These are phyloP conservation scores for Hypoxylon sp. DNA, from an alignment of 2,329 filamentous ascomycete genomes.

Conservation along the genomic window DNA sequence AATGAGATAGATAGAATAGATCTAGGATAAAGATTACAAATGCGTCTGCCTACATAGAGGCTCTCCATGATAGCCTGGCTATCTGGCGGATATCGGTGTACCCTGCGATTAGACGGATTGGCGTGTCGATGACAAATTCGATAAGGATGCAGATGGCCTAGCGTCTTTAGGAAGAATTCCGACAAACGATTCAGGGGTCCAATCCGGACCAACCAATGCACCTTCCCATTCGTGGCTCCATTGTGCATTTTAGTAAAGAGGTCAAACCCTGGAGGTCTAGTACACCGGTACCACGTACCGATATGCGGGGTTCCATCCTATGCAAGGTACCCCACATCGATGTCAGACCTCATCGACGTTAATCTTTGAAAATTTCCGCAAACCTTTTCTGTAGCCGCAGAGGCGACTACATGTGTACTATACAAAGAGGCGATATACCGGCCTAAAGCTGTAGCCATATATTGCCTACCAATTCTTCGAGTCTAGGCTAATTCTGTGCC, in stretches of 20 bases:
- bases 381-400: constrained; percentile 2
- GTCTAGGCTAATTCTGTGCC: background rate
- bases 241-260: constrained; percentile 5
- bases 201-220: constrained; percentile 1
- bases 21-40: constrained; percentile 5
- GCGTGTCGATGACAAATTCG: constrained; percentile 39
- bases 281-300: constrained; percentile 19
- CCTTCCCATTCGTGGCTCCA: constrained; percentile 6
- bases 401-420: constrained; percentile 14
- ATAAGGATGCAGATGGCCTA: constrained; percentile 40
- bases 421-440: constrained; percentile 6
- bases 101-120: constrained; percentile 23
- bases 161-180: constrained; percentile 35
- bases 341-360: constrained; percentile 27
- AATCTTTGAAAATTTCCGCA: constrained; percentile 33
- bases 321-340: constrained; percentile 41
- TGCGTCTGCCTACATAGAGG: constrained; percentile 17
- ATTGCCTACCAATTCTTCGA: constrained; percentile 1
- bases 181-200: constrained; percentile 27
- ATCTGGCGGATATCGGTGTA: constrained; percentile 9
- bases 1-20: constrained; percentile 1
- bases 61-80: background rate
- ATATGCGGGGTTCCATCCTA: constrained; percentile 28
- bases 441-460: background rate
- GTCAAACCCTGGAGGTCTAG: background rate